phyloP scores from a whole-genome alignment of 768 basidiomycete genomes.

The Termitomyces sp. region DNA sequence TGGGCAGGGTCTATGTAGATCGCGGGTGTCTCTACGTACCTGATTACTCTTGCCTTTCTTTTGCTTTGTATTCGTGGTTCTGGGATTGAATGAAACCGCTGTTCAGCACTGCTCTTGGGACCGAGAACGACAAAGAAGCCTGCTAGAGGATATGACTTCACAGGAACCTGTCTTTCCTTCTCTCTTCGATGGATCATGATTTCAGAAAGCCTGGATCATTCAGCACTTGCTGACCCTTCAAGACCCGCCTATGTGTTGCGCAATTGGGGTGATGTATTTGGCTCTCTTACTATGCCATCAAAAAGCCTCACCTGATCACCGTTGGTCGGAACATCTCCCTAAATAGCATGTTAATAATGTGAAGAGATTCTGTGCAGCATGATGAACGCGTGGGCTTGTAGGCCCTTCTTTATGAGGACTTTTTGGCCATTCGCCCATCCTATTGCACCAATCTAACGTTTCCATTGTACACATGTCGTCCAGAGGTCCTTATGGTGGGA shows the following conservation, averaged over 20 bases:
- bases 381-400: not conserved
- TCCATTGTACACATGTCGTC: not conserved
- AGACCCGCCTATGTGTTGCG: not conserved
- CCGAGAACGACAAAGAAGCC: not conserved
- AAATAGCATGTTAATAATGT: not conserved
- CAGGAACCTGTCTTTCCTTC: not conserved
- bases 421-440: not conserved
- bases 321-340: not conserved
- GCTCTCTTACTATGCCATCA: not conserved
- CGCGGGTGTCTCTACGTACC: too few relatives aligned
- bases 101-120: not conserved
- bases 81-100: not conserved
- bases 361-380: not conserved
- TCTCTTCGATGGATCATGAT: not conserved
- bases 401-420: not conserved
- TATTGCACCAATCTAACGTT: not conserved
- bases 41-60: too few relatives aligned
- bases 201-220: not conserved
- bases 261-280: not conserved
- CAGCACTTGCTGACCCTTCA: not conserved
- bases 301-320: not conserved
- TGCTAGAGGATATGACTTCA: not conserved
- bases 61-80: not conserved
- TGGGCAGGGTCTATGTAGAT: too few relatives aligned
- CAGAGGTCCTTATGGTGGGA: conserved; percentile 7